Evolutionary conservation across 169 alveolate species (phyloP).

Genomic region (Condylostoma magnum): DNA sequence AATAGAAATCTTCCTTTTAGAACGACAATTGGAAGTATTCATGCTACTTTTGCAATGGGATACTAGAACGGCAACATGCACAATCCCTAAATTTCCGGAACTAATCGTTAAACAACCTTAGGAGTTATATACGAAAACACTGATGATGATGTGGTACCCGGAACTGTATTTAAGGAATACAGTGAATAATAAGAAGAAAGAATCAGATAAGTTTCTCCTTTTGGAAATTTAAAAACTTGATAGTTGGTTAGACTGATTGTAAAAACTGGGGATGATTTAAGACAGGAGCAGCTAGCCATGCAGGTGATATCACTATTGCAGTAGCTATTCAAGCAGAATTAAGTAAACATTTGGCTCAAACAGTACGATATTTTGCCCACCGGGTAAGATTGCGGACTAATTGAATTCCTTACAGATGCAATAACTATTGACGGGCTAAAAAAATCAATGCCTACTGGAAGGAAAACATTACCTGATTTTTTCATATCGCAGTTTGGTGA

Average conservation of each 20-base stretch:
- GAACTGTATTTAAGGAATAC: not conserved
- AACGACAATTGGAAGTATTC: not conserved
- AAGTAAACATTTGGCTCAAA: not conserved
- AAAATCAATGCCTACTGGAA: not conserved
- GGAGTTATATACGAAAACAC: not conserved
- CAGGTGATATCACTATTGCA: slow-evolving; percentile 68
- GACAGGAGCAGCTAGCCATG: slow-evolving; percentile 83
- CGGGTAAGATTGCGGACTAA: slow-evolving; percentile 83
- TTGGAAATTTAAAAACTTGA: slow-evolving; percentile 8
- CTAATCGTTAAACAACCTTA: not conserved
- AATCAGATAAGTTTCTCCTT: not conserved
- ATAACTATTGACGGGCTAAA: slow-evolving; percentile 82
- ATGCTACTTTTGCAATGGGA: not conserved
- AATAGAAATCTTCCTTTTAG: not conserved
- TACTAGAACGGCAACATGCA: not conserved
- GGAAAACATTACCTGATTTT: not conserved
- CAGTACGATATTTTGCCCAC: slow-evolving; percentile 60
- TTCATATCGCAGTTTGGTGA: slow-evolving; percentile 36
- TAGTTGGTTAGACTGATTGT: slow-evolving; percentile 25
- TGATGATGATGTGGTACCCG: not conserved
- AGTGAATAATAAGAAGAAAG: not conserved
- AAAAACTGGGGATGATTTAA: slow-evolving; percentile 81
- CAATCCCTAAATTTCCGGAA: not conserved
- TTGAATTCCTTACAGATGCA: slow-evolving; percentile 83
- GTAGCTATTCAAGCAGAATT: slow-evolving; percentile 45